Evolutionary conservation across 306 rosid genomes (phyloP), one percentile per base, ranked within the genome.

Genomic region (Albizia julibrissin): DNA sequence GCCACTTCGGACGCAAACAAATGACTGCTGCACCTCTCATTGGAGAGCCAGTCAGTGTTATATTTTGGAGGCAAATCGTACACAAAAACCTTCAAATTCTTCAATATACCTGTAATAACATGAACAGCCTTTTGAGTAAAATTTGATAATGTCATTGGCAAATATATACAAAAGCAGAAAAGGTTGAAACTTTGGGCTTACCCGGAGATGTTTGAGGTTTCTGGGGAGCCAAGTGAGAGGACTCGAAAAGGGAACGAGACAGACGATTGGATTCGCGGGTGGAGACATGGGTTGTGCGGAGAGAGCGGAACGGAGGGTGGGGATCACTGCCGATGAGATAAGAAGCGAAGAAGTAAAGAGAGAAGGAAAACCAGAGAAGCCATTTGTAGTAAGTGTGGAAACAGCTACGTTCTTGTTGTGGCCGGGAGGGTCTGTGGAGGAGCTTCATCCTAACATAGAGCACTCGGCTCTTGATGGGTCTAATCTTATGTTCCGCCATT

Each of bases 1-100:
- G 97, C 97, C 22, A 96, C 99, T 86, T 96, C 98, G 0, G 99
- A 83, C 3, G 99, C 98, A 67, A 96, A 96, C 75, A 96, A 84
- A 52, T 96, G 99, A 31, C 50, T 90, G 61, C 87, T 80, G 46
- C 98, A 92, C 56, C 97, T 72, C 27, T 83, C 84, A 76, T 93
- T 92, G 0, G 83, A 9, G 3, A 92, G 89, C 99, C 99, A 96
- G 26, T 89, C 91, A 1, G 85, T 84, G 89, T 93, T 96, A 89
- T 74, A 93, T 13, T 84, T 92, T 0, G 93, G 81, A 1, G 98
- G 97, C 84, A 96, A 87, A 54, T 96, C 95, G 80, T 96, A 93
- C 0, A 94, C 88, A 66, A 77, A 93, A 37, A 94, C 29, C 88
- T 89, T 96, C 67, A 96, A 10, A 3, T 86, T 86, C 16, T 90